Percentiles rank a stretch among this genome's conserved stretches.
Evolutionary conservation across 331 rosid species (phyloP).

Genomic region (Rosa hybrid): DNA sequence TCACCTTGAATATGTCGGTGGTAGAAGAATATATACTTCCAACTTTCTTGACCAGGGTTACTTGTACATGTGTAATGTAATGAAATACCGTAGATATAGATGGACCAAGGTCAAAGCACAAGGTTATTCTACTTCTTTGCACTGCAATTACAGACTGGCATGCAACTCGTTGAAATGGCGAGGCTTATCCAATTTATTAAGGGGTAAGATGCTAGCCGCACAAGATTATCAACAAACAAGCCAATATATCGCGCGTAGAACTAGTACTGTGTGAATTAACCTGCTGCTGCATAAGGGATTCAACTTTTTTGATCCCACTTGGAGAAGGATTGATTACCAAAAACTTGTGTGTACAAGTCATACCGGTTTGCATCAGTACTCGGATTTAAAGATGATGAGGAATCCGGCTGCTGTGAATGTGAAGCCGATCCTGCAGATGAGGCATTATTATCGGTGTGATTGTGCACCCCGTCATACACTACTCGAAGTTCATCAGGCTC

Average conservation of each 20-base stretch:
- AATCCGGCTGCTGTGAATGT: no score
- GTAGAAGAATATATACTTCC: no score
- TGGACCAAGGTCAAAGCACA: no score
- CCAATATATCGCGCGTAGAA: not conserved
- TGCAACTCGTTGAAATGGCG: no score
- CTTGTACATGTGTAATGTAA: no score
- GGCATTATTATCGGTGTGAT: not conserved
- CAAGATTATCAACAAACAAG: not conserved
- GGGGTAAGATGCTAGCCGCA: not conserved
- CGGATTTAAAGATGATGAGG: not conserved
- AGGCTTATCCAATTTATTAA: no score
- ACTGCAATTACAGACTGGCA: no score
- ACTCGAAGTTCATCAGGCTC: not conserved
- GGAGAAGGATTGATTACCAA: not conserved
- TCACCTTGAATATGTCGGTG: no score
- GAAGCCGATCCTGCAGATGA: not conserved
- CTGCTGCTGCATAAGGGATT: not conserved
- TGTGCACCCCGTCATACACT: not conserved
- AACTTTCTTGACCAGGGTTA: not conserved
- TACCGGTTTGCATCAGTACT: not conserved
- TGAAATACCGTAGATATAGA: no score
- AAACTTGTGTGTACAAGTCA: not conserved
- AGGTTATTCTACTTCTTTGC: no score
- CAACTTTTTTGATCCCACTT: not conserved
- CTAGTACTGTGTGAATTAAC: not conserved